Percentiles rank a stretch among this genome's conserved stretches.
These are phyloP conservation scores for Saposhnikovia divaricata DNA, from an alignment of 129 eudicot genomes.

Conservation along the genomic window DNA sequence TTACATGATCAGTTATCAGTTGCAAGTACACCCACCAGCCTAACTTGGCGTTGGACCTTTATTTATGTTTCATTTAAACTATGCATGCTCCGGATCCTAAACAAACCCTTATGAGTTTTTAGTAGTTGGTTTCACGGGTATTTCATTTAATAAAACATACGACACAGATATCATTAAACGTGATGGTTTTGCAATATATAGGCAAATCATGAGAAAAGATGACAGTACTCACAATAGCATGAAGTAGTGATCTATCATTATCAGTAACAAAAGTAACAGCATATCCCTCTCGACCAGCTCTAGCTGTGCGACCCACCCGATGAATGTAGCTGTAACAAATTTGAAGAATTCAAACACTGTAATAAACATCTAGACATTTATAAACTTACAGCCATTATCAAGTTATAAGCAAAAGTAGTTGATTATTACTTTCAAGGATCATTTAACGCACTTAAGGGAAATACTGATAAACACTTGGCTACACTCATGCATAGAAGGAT, in stretches of 20 bases:
- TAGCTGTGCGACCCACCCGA: conserved; percentile 99
- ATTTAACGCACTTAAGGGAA: not conserved
- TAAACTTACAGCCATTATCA: not conserved
- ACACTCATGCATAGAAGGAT: not conserved
- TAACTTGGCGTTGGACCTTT: not conserved
- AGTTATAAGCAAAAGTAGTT: not conserved
- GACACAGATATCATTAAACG: not conserved
- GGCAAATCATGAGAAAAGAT: not conserved
- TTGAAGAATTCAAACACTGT: not conserved
- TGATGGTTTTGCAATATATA: not conserved
- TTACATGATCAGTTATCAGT: not conserved
- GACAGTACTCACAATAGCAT: conserved; percentile 60
- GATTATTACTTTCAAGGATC: not conserved
- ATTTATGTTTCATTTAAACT: not conserved
- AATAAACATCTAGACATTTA: not conserved
- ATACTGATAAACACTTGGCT: not conserved
- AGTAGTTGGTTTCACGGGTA: not conserved
- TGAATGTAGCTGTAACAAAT: conserved; percentile 62
- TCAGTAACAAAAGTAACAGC: conserved; percentile 97
- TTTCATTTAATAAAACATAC: not conserved
- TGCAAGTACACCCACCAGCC: not conserved
- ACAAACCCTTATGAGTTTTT: not conserved
- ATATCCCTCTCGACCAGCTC: conserved; percentile 91
- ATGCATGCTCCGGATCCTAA: not conserved
- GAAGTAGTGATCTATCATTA: conserved; percentile 75